phyloP scores from a whole-genome alignment of 306 rosid species.

The Elaeagnus macrophylla region DNA sequence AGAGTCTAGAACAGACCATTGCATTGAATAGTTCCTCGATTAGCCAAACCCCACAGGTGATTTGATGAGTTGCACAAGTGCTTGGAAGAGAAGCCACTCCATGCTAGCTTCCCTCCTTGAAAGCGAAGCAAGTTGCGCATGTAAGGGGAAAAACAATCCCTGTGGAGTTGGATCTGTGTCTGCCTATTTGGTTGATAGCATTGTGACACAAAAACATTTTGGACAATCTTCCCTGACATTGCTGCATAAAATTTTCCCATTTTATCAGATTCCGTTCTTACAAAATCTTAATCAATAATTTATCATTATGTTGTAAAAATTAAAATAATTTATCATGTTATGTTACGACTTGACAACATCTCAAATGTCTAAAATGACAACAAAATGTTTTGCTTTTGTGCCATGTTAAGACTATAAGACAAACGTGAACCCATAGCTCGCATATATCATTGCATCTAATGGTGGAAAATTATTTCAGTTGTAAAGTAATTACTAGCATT shows the following conservation, averaged over 20 bases:
- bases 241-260: slow-evolving; percentile 79
- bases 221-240: slow-evolving; percentile 73
- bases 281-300: slow-evolving; percentile 22
- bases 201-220: slow-evolving; percentile 72
- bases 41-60: slow-evolving; percentile 37
- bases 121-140: slow-evolving; percentile 56
- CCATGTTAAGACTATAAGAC: too few relatives aligned
- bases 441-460: too few relatives aligned
- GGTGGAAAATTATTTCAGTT: too few relatives aligned
- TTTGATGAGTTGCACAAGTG: slow-evolving; percentile 58
- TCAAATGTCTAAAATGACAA: too few relatives aligned
- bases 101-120: slow-evolving; percentile 75
- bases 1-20: slow-evolving; percentile 98
- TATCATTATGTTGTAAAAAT: neutral
- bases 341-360: too few relatives aligned
- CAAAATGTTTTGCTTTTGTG: too few relatives aligned
- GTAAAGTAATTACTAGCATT: too few relatives aligned
- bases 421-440: too few relatives aligned
- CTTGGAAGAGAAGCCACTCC: slow-evolving; percentile 67
- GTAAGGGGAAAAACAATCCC: slow-evolving; percentile 68
- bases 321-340: too few relatives aligned
- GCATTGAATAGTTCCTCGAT: slow-evolving; percentile 58
- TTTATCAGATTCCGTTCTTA: slow-evolving; percentile 46
- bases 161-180: slow-evolving; percentile 39
- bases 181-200: slow-evolving; percentile 60